Base-by-base conservation (phyloP, 805 yeast species). In the Brettanomyces anomalus region DNA sequence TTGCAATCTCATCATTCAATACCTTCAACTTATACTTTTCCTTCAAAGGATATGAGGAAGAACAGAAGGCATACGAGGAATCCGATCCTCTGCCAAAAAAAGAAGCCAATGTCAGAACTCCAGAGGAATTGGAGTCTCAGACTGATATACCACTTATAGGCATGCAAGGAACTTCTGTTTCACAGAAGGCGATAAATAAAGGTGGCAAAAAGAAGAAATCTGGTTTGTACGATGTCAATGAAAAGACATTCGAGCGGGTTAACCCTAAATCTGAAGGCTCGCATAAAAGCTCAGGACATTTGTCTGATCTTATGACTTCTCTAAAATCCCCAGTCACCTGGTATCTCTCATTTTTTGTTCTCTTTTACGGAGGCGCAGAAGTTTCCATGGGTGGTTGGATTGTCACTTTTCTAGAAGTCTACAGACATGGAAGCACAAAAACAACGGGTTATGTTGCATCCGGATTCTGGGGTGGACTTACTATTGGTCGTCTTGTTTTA, bases 381-480 rank as follows among this genome's bases (percentile, higher is more conserved):
- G 80, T 81, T 21, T 62, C 81, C 2, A 61, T 81, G 46, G 87
- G 81, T 1, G 81, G 86, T 3, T 82, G 89, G 88, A 62, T 77
- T 16, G 77, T 77, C 39, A 76, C 86, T 3, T 83, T 72, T 52
- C 60, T 83, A 43, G 64, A 77, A 35, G 72, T 70, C 21, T 72
- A 77, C 41, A 70, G 83, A 44, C 60, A 68, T n/a, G 77, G 77
- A 16, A 62, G 66, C 39, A 64, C 64, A 28, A 51, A 64, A 1
- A 56, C 64, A 17, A 73, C 77, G 54, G 82, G 87, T 8, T 79
- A 75, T 52, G 76, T 80, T 13, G 77, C 82, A 0, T 72, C 86
- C 5, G 81, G 85, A 13, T 81, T 72, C 54, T 82, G 88, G 88
- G 71, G 72, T 19, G 90, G 90, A 0, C 57, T 82, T 17, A 78